Conservation (phyloP, 352 stramenopile genomes). For the Phytophthora fragariae region DNA sequence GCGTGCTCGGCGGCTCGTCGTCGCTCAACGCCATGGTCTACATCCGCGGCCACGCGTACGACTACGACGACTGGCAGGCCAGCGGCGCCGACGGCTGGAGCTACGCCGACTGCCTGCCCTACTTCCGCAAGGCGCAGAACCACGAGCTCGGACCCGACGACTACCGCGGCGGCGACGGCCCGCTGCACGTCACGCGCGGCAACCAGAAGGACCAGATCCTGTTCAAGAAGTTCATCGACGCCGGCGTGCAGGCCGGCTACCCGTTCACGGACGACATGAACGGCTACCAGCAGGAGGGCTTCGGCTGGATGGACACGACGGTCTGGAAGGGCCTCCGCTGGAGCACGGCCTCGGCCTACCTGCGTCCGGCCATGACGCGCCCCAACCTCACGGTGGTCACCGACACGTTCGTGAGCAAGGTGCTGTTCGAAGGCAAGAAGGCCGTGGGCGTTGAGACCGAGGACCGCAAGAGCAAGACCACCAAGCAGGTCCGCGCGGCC, state of each 20-base stretch:
- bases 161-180: constrained; percentile 86
- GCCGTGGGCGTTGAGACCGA: constrained; percentile 81
- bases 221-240: constrained; percentile 92
- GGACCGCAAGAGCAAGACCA: constrained; percentile 64
- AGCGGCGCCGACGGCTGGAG: constrained; percentile 83
- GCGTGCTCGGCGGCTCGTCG: constrained; percentile 89
- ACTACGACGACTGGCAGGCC: constrained; percentile 89
- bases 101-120: constrained; percentile 88
- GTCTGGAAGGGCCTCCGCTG: constrained; percentile 84
- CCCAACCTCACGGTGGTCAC: constrained; percentile 82
- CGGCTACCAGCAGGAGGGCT: constrained; percentile 89
- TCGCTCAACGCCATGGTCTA: constrained; percentile 94
- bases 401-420: constrained; percentile 85
- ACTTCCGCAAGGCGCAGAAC: constrained; percentile 89
- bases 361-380: constrained; percentile 72
- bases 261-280: constrained; percentile 92
- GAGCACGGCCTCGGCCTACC: constrained; percentile 80
- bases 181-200: constrained; percentile 79
- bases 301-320: constrained; percentile 93
- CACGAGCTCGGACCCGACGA: constrained; percentile 79
- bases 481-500: constrained; percentile 57
- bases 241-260: constrained; percentile 86
- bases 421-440: constrained; percentile 85
- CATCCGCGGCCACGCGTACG: constrained; percentile 86
- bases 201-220: constrained; percentile 84